phyloP scores from a whole-genome alignment of 2,329 filamentous ascomycete species.

The Clarireedia homoeocarpa region DNA sequence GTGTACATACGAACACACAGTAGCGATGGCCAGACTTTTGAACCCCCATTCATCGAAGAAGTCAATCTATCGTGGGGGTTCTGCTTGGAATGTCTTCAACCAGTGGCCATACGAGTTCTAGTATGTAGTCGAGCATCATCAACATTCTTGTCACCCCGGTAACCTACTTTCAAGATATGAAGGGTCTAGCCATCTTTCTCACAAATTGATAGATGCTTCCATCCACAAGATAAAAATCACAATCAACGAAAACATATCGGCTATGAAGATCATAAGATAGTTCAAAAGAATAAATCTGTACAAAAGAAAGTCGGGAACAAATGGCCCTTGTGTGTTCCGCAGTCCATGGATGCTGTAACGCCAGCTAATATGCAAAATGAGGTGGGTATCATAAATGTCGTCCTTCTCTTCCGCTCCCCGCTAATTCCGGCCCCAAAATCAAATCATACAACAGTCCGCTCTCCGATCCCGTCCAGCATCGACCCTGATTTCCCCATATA shows the following conservation, averaged over 20 bases:
- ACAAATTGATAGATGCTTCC: not conserved
- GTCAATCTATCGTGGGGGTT: too few relatives aligned
- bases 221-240: too few relatives aligned
- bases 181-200: not conserved
- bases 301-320: not conserved
- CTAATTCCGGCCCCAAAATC: not conserved
- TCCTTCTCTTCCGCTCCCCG: not conserved
- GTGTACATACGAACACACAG: too few relatives aligned
- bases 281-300: not conserved
- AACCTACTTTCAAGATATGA: too few relatives aligned
- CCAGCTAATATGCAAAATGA: conserved; percentile 4
- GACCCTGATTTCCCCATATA: not conserved
- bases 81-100: too few relatives aligned
- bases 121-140: too few relatives aligned
- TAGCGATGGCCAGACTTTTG: too few relatives aligned
- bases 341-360: not conserved
- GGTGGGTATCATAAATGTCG: conserved; percentile 6
- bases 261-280: not conserved
- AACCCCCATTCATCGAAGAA: too few relatives aligned
- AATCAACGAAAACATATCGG: not conserved
- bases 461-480: not conserved
- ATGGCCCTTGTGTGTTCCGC: not conserved
- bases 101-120: too few relatives aligned
- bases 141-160: too few relatives aligned
- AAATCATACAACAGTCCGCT: not conserved